phyloP scores from a whole-genome alignment of 2,329 filamentous ascomycete genomes.

The Venturia carpophila region DNA sequence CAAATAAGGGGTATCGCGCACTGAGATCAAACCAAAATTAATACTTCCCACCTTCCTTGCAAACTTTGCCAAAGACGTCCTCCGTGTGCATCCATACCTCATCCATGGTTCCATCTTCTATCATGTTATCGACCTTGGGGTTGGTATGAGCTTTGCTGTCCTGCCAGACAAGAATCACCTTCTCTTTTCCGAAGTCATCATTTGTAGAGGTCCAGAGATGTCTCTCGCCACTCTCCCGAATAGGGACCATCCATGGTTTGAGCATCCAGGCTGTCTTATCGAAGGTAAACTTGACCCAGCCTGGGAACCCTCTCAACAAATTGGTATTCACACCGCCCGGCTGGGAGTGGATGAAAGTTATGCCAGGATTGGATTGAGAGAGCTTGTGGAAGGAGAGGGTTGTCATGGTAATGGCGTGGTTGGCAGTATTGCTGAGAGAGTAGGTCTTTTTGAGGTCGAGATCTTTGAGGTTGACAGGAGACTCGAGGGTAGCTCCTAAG shows the following conservation, averaged over 20 bases:
- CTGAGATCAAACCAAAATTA: background rate
- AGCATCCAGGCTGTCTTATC: constrained; percentile 17
- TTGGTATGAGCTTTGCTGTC: constrained; percentile 21
- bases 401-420: constrained; percentile 25
- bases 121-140: constrained; percentile 22
- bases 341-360: constrained; percentile 27
- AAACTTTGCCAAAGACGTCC: constrained; percentile 28
- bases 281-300: constrained; percentile 12
- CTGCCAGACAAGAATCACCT: constrained; percentile 23
- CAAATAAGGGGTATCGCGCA: background rate
- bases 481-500: constrained; percentile 25
- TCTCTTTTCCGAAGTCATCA: constrained; percentile 24
- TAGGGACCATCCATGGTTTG: constrained; percentile 23
- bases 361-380: constrained; percentile 22
- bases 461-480: constrained; percentile 24
- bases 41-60: constrained; percentile 1
- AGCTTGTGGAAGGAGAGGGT: constrained; percentile 27
- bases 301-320: constrained; percentile 20
- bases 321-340: constrained; percentile 26
- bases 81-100: constrained; percentile 29
- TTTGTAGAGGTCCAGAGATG: constrained; percentile 29
- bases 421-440: constrained; percentile 22
- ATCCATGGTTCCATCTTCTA: constrained; percentile 24
- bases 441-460: constrained; percentile 26
- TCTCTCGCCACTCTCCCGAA: constrained; percentile 29